Base-by-base conservation (phyloP, 2,329 filamentous ascomycete species). In the Lasiodiplodia sp. region DNA sequence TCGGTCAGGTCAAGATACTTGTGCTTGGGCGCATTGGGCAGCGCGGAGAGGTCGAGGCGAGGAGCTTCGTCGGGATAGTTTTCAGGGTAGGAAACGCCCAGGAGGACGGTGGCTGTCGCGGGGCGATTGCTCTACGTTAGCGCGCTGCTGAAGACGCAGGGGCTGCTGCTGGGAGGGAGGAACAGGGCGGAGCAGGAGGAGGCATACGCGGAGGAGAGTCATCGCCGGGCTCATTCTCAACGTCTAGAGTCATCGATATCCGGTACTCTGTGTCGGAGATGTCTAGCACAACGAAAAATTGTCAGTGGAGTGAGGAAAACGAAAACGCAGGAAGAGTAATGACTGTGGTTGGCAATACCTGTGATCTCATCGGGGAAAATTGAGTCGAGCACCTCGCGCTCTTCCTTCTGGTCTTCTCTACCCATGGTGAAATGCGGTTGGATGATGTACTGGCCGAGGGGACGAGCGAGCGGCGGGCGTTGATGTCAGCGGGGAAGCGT, bases 331-430 rank as follows among this genome's bases (percentile, higher is more conserved):
- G 37, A 23, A 31, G 37, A 37, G 25, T 8, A 16, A 60, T 18
- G 31, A 18, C 8, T 47, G 16, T 49, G 23, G 2, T 18, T 3
- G 23, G 58, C 25, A 80, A 58, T 76, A 95, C 94, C 92, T 87
- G 91, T 95, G 74, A 99, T 97, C 83, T 99, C 96, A 70, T 99
- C 95, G 1, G 96, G 94, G 74, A 98, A 99, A 77, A 99, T 99
- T 70, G 95, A 97, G 78, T 97, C 93, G 78, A 99, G 93, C 75
- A 99, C 95, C 81, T 99, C 96, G 71, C 94, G 91, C 87, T 99
- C 96, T 83, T 99, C 96, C 72, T 90, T 83, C 81, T 99, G 96
- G 70, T 99, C 96, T 85, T 98, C 95, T 69, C 79, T 73, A 31
- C 84, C 84, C 84, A 86, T 86, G 67, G 64, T 69, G 44, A 28